These are phyloP conservation scores for Lecanosticta acicola DNA, from an alignment of 2,329 filamentous ascomycete genomes.

Conservation along the genomic window DNA sequence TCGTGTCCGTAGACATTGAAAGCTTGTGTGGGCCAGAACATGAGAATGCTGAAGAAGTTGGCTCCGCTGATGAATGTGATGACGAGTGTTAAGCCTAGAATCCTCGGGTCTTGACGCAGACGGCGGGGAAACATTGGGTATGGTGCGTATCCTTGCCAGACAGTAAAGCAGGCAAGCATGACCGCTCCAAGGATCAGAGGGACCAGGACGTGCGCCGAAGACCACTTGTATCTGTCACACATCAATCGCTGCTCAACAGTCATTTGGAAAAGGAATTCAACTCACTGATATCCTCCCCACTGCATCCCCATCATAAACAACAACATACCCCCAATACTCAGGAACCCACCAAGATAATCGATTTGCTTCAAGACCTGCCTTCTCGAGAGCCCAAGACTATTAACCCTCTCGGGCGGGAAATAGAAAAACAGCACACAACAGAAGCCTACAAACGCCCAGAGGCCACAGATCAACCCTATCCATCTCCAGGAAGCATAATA, in stretches of 20 bases:
- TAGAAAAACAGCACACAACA: conserved; percentile 49
- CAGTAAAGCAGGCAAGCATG: conserved; percentile 29
- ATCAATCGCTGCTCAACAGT: not conserved
- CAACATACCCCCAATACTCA: conserved; percentile 47
- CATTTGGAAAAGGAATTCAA: not conserved
- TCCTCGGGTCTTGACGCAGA: conserved; percentile 26
- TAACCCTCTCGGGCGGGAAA: conserved; percentile 47
- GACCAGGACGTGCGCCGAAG: conserved; percentile 29
- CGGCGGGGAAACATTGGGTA: conserved; percentile 28
- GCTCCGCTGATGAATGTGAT: conserved; percentile 37
- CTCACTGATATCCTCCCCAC: not conserved
- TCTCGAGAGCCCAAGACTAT: conserved; percentile 38
- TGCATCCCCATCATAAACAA: conserved; percentile 44
- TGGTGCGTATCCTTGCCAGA: conserved; percentile 30
- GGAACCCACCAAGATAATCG: conserved; percentile 48
- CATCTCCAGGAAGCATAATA: conserved; percentile 48
- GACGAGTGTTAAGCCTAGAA: conserved; percentile 33
- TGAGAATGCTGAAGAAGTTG: conserved; percentile 39
- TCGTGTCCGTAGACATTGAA: conserved; percentile 45
- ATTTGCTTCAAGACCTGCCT: conserved; percentile 41
- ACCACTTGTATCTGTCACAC: conserved; percentile 24
- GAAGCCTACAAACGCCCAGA: conserved; percentile 50
- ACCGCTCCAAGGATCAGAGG: conserved; percentile 31
- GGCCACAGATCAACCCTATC: conserved; percentile 48
- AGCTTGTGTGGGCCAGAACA: conserved; percentile 57